Conservation (phyloP, 805 yeast species). For the Danielia oregonensis region DNA sequence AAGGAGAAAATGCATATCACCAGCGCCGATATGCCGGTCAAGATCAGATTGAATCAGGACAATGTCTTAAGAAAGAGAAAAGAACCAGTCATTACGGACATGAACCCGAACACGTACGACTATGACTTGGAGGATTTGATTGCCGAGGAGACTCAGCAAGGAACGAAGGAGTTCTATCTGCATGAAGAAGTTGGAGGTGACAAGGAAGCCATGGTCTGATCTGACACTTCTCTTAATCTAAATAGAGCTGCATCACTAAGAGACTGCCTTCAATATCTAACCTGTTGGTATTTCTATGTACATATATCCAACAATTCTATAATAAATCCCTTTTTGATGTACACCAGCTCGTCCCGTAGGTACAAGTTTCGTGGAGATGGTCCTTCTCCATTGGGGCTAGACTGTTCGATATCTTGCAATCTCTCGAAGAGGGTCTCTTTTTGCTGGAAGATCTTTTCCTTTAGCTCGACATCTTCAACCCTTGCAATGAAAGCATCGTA, state of each 20-base stretch:
- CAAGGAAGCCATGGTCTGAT: conserved; percentile 16
- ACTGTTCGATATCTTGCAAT: too few species aligned
- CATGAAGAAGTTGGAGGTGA: conserved; percentile 11
- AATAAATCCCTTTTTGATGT: conserved; percentile 3
- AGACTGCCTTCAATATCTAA: too few species aligned
- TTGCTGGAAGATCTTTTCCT: not conserved
- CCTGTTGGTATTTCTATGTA: too few species aligned
- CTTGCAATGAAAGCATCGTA: conserved; percentile 1
- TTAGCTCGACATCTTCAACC: not conserved
- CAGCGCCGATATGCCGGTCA: conserved; percentile 34
- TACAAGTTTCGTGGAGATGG: not conserved
- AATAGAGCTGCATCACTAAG: too few species aligned
- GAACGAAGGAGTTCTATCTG: conserved; percentile 9
- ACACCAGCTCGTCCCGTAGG: conserved; percentile 2
- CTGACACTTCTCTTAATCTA: conserved; percentile 1
- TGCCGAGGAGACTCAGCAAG: conserved; percentile 25
- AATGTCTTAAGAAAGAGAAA: conserved; percentile 25
- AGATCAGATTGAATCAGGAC: conserved; percentile 26
- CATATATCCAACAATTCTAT: conserved; percentile 4
- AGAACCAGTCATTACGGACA: conserved; percentile 33
- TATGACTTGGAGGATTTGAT: conserved; percentile 43
- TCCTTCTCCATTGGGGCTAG: not conserved
- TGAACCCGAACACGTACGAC: conserved; percentile 40
- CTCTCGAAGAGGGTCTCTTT: not conserved
- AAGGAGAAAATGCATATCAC: conserved; percentile 30